Percentiles rank a stretch among this genome's conserved stretches.
These are phyloP conservation scores for Viola pubescens DNA, from an alignment of 441 rosid genomes.

Conservation along the genomic window DNA sequence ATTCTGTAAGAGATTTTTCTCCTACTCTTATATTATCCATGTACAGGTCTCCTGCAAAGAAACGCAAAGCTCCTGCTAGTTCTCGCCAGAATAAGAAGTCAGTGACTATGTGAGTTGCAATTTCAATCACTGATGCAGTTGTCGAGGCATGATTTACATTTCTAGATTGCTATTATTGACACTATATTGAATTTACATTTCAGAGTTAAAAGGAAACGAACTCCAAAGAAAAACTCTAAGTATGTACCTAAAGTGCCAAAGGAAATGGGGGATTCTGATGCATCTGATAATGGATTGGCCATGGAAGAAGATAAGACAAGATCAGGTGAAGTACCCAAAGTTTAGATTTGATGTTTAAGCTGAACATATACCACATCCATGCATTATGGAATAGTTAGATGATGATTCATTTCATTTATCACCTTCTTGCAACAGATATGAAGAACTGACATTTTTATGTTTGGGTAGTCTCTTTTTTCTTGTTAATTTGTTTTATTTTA, in stretches of 20 bases:
- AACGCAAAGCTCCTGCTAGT: conserved; percentile 35
- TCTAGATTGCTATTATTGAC: too few species aligned
- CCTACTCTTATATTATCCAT: conserved; percentile 10
- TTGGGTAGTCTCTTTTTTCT: too few species aligned
- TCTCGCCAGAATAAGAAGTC: conserved; percentile 38
- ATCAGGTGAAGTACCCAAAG: too few species aligned
- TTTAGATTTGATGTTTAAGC: too few species aligned
- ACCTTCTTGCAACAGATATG: too few species aligned
- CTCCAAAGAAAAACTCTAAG: conserved; percentile 62
- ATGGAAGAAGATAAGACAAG: conserved; percentile 22
- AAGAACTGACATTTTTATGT: too few species aligned
- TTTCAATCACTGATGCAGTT: conserved; percentile 15
- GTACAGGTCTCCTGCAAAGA: conserved; percentile 48
- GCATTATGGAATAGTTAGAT: too few species aligned
- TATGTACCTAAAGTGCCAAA: conserved; percentile 28
- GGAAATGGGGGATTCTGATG: conserved; percentile 36
- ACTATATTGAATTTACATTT: too few species aligned
- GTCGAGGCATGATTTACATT: neutral
- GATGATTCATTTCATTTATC: too few species aligned
- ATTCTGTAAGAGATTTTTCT: neutral
- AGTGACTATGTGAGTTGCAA: conserved; percentile 43
- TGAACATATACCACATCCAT: too few species aligned
- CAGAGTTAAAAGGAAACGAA: conserved; percentile 79
- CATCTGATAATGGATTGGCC: conserved; percentile 32
- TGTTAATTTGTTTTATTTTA: too few species aligned